Base-by-base conservation (phyloP, 768 basidiomycete species). In the Xanthoconium stramineum region DNA sequence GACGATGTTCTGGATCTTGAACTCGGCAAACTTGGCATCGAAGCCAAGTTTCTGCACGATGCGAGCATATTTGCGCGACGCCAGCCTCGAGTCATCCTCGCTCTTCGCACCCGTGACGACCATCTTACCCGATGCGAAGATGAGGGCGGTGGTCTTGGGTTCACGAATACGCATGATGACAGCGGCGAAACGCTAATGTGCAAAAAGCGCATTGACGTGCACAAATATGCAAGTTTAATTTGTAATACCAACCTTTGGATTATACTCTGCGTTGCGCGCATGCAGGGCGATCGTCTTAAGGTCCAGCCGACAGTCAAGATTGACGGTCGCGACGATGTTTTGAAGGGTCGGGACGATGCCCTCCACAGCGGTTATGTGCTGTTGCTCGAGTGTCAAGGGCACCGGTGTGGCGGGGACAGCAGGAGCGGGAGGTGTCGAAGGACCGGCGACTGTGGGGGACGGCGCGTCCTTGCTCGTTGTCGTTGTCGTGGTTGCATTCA, bases 91-190 rank as follows among this genome's bases (percentile, higher is more conserved):
- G 69, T 99, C 95, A 73, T 98, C 96, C 75, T 98, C 96, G 33
- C 91, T 94, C 81, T 98, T 99, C 47, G 97, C 97, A 70, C 97
- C 97, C 39, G 97, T 98, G 56, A 98, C 96, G 72, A 99, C 97
- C 92, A 99, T 98, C 84, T 98, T 99, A 70, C 97, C 97, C 55
- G 94, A 96, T 35, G 97, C 97, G 74, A 99, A 99, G 74, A 99
- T 98, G 64, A 99, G 85, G 24, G 96, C 97, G 50, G 97, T 99
- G 57, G 97, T 99, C 81, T 99, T 99, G 49, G 97, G 97, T 66
- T 98, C 97, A 64, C 97, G 94, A 69, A 99, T 98, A 74, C 97
- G 93, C 97, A 99, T 99, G 77, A 99, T 98, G 64, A 98, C 97
- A 58, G 97, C 97, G 65, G 96, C 97, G 80, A 99, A 99, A 88